A percentile compares a stretch with the other conserved stretches of the same genome.
Conservation (phyloP, 2,329 filamentous ascomycete genomes). For the Penicillium concentricum region DNA sequence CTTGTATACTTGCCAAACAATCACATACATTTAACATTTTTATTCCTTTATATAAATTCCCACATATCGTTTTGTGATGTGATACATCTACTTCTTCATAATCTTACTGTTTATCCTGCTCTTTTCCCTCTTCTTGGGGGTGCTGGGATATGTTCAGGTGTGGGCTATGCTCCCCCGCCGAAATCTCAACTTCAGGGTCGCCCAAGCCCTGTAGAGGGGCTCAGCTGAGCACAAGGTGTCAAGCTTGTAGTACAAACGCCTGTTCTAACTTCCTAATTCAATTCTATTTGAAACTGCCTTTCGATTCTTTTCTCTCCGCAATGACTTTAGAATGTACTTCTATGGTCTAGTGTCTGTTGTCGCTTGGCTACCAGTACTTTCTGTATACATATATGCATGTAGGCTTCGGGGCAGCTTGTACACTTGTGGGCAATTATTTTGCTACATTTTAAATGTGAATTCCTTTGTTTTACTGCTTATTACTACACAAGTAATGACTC, state of each 20-base stretch:
- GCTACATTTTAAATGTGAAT: not conserved
- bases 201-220: constrained; percentile 3
- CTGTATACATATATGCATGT: not conserved
- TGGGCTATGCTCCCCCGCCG: constrained; percentile 3
- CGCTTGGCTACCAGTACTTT: not conserved
- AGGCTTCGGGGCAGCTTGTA: not conserved
- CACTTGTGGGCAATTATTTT: not conserved
- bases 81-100: not conserved
- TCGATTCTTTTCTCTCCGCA: not conserved
- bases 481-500: not conserved
- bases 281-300: not conserved
- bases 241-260: constrained; percentile 1
- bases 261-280: not conserved
- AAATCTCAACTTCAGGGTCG: constrained; percentile 1
- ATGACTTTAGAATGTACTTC: not conserved
- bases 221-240: not conserved
- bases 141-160: not conserved
- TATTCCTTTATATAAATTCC: not conserved
- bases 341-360: not conserved
- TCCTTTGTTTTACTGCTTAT: not conserved
- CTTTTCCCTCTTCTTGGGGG: not conserved
- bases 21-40: not conserved
- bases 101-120: not conserved
- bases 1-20: not conserved
- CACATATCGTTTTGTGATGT: not conserved